Evolutionary conservation across 2,329 filamentous ascomycete genomes (phyloP).

Genomic region (Fusarium veterinarium): DNA sequence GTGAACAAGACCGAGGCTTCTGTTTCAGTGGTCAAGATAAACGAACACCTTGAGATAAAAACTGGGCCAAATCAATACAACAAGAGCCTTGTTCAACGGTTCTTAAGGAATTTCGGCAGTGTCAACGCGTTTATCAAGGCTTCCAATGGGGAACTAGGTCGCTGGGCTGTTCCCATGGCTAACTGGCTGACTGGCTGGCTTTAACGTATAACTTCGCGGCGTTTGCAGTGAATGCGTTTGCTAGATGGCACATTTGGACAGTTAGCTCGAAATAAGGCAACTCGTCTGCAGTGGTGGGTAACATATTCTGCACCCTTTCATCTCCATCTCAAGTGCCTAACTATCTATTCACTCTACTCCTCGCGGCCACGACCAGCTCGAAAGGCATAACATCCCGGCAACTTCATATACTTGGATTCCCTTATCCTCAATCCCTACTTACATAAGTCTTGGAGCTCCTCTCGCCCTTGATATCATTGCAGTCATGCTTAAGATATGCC

Average conservation of each 20-base stretch:
- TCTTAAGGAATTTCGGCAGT: no score
- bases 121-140: fast-evolving
- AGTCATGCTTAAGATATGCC: fast-evolving
- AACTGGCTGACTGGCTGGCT: neutral
- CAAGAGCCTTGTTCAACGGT: neutral
- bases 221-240: neutral
- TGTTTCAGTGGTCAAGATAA: neutral
- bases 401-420: no score
- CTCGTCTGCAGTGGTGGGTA: fast-evolving
- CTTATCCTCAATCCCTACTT: fast-evolving
- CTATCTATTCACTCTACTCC: neutral
- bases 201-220: neutral
- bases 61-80: fast-evolving
- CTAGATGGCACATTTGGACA: neutral
- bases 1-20: neutral
- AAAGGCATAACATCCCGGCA: neutral
- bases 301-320: fast-evolving
- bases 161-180: no score
- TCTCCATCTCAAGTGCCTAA: no score
- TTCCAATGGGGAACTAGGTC: neutral
- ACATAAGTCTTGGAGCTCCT: neutral
- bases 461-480: fast-evolving
- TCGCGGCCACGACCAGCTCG: fast-evolving
- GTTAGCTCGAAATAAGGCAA: no score
- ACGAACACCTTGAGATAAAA: no score